Evolutionary conservation across 2,329 filamentous ascomycete genomes (phyloP).

Genomic region (Neoarthrinium moseri): DNA sequence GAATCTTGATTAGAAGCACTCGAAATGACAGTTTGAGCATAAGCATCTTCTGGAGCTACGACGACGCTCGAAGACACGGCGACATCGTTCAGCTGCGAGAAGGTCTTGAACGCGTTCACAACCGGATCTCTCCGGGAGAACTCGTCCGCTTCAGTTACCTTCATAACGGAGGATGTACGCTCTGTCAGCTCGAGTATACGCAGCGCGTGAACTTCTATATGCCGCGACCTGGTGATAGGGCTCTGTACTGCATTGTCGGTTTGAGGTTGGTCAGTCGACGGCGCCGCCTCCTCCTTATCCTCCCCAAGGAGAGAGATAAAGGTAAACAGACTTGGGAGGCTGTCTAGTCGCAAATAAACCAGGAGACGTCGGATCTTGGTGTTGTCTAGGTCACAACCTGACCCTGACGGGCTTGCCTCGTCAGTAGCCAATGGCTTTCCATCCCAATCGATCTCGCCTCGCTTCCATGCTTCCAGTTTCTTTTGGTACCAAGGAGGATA

Average conservation of each 20-base stretch:
- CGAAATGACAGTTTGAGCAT: slow-evolving; percentile 72
- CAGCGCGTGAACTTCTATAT: slow-evolving; percentile 77
- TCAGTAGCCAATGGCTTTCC: slow-evolving; percentile 50
- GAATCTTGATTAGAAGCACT: slow-evolving; percentile 69
- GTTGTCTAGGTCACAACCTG: slow-evolving; percentile 30
- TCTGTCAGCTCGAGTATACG: slow-evolving; percentile 85
- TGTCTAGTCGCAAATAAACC: slow-evolving; percentile 82
- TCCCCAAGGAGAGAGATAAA: slow-evolving; percentile 78
- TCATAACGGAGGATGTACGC: slow-evolving; percentile 93
- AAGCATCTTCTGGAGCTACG: slow-evolving; percentile 74
- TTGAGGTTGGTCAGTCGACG: slow-evolving; percentile 14
- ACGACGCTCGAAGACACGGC: slow-evolving; percentile 79
- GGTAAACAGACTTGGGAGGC: slow-evolving; percentile 76
- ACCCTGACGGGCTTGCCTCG: slow-evolving; percentile 33
- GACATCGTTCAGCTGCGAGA: slow-evolving; percentile 81
- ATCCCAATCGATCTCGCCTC: slow-evolving; percentile 79
- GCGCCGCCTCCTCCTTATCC: slow-evolving; percentile 25
- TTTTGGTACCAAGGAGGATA: slow-evolving; percentile 75
- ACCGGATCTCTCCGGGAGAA: slow-evolving; percentile 74
- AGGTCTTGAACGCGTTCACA: slow-evolving; percentile 86
- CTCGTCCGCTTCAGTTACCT: slow-evolving; percentile 79
- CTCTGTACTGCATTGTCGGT: slow-evolving; percentile 23
- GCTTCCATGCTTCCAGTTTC: slow-evolving; percentile 64
- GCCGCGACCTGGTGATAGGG: slow-evolving; percentile 34
- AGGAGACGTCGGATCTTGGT: slow-evolving; percentile 62